These are phyloP conservation scores for Quercus cerris DNA, from an alignment of 306 rosid genomes.

Conservation along the genomic window DNA sequence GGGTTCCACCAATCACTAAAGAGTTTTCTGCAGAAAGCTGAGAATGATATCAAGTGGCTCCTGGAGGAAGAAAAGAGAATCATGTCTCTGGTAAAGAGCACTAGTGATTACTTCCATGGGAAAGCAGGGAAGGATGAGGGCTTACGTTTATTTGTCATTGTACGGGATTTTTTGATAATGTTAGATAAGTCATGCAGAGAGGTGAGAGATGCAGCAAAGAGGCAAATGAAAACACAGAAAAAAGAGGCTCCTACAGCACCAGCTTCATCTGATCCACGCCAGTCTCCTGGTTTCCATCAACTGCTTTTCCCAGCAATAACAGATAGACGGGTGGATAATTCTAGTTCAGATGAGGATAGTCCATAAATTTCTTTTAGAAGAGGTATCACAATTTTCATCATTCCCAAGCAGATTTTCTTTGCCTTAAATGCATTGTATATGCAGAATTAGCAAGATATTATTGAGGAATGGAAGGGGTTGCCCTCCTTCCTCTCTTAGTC, in stretches of 20 bases:
- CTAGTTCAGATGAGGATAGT: conserved; percentile 87
- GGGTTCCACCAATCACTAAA: conserved; percentile 48
- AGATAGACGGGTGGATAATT: conserved; percentile 53
- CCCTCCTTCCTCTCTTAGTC: too few relatives aligned
- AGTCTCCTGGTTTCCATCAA: conserved; percentile 44
- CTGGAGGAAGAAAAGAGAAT: conserved; percentile 79
- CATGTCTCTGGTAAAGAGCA: conserved; percentile 74
- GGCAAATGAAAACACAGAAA: conserved; percentile 31
- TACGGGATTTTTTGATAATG: conserved; percentile 83
- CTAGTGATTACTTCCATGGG: conserved; percentile 96
- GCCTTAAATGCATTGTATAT: neutral
- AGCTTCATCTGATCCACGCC: conserved; percentile 36
- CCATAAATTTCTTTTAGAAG: conserved; percentile 44
- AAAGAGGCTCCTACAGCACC: conserved; percentile 32
- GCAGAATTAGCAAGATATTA: neutral
- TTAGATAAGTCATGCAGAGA: conserved; percentile 82
- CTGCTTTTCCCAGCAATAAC: conserved; percentile 54
- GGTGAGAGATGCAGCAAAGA: conserved; percentile 44
- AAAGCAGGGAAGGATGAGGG: conserved; percentile 88
- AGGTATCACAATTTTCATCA: conserved; percentile 14
- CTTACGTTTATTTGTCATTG: conserved; percentile 63
- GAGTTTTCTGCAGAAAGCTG: conserved; percentile 71
- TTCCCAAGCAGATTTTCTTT: neutral
- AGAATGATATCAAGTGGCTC: conserved; percentile 46
- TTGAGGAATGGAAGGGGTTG: neutral